Evolutionary conservation across 2,329 filamentous ascomycete species (phyloP), one percentile per base, ranked within the genome.

Genomic region (Acarospora socialis): DNA sequence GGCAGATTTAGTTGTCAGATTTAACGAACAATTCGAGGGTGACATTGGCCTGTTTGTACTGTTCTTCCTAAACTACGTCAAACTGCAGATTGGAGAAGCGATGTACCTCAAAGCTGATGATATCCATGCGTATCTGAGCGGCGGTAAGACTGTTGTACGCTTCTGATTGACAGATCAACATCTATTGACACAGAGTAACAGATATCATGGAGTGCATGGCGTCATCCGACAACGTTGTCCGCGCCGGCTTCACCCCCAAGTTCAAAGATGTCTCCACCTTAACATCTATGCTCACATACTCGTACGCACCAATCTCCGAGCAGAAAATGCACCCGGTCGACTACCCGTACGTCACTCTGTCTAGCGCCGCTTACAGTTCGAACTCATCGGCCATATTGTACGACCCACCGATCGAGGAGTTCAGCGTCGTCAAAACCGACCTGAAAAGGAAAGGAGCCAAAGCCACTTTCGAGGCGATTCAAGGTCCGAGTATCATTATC

Each of bases 131-230:
- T 98, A 98, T 56, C 60, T 92, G 25, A 82, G 77, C 3, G 82
- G 82, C 37, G 56, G 56, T 56, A 37, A 29, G 44, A n/a, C n/a
- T n/a, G n/a, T n/a, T n/a, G n/a, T n/a, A n/a, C n/a, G n/a, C 21
- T 21, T 13, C 19, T 9, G 10, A 14, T 19, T 21, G 12, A 10
- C 30, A 36, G 9, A 17, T 6, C 12, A 17, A 17, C 10, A 21
- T 38, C 13, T 13, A 8, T n/a, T 24, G 13, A 34, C 24, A 28
- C 21, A 24, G 23, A 19, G 5, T 2, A n/a, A 6, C 37, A 59
- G 87, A 98, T 50, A 93, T 98, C 45, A 84, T 98, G 53, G 90
- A 98, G 59, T 98, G 90, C 65, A 98, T 98, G 90, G 90, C 90
- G 0, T 79, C 83, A 6, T 92, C 82, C n/a, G 90, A 98, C 67